These are phyloP conservation scores for Craterostigma plantagineum DNA, from an alignment of 257 asterid species.

Conservation along the genomic window DNA sequence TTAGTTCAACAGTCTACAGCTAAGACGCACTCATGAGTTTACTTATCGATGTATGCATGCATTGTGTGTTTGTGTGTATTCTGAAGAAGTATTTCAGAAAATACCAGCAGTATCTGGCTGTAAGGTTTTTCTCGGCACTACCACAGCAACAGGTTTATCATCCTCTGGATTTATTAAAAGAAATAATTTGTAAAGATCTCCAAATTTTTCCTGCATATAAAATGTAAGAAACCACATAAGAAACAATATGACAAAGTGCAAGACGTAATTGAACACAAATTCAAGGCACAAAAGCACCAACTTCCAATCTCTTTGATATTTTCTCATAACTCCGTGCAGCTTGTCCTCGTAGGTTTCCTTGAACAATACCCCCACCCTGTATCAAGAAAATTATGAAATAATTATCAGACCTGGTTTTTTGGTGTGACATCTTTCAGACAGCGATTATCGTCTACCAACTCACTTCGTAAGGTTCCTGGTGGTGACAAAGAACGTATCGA, in stretches of 20 bases:
- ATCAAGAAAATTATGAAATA: conserved; percentile 5
- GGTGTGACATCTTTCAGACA: not conserved
- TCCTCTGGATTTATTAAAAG: conserved; percentile 87
- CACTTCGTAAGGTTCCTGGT: conserved; percentile 98
- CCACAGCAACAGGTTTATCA: conserved; percentile 96
- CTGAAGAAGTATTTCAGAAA: conserved; percentile 6
- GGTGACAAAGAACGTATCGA: conserved; percentile 87
- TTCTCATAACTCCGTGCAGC: conserved; percentile 76
- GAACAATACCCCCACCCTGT: conserved; percentile 84
- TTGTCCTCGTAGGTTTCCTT: conserved; percentile 80
- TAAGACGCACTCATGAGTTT: too few relatives aligned
- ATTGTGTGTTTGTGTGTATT: too few relatives aligned
- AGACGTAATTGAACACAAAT: conserved; percentile 11
- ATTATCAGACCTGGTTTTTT: not conserved
- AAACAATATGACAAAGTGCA: conserved; percentile 7
- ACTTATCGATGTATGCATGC: too few relatives aligned
- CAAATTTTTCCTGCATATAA: conserved; percentile 67
- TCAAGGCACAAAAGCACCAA: conserved; percentile 17
- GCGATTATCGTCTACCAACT: conserved; percentile 14
- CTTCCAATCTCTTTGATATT: conserved; percentile 66
- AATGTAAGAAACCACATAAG: conserved; percentile 12
- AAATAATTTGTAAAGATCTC: conserved; percentile 63
- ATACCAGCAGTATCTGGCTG: conserved; percentile 76
- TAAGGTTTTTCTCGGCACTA: conserved; percentile 70
- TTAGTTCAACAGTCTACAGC: too few relatives aligned